These are phyloP conservation scores for Oenanthe javanica DNA, from an alignment of 140 eudicot genomes.

Conservation along the genomic window DNA sequence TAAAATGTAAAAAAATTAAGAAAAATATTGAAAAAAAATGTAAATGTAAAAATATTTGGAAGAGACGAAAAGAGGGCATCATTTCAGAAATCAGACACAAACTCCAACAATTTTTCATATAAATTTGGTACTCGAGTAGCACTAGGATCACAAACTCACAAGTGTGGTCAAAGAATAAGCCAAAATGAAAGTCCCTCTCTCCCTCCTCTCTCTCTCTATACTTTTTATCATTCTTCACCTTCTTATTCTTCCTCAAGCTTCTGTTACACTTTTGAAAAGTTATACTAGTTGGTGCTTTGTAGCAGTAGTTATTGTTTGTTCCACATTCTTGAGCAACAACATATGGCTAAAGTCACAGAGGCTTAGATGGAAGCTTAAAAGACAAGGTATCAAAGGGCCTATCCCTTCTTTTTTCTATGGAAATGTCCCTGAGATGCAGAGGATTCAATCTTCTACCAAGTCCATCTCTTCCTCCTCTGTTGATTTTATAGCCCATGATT, in stretches of 20 bases:
- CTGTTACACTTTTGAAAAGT: background rate
- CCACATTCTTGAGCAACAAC: slow-evolving; percentile 25
- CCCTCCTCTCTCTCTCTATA: background rate
- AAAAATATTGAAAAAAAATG: no score
- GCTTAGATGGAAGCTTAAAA: slow-evolving; percentile 48
- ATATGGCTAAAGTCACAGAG: slow-evolving; percentile 48
- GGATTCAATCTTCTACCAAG: slow-evolving; percentile 35
- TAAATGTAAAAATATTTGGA: no score
- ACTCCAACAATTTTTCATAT: background rate
- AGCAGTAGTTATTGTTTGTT: slow-evolving; percentile 7
- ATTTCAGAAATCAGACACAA: no score
- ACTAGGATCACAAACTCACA: background rate
- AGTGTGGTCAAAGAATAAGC: background rate
- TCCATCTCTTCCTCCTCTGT: slow-evolving; percentile 14
- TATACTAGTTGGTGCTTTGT: slow-evolving; percentile 17
- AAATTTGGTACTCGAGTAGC: background rate
- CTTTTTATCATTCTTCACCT: background rate
- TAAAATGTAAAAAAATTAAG: no score
- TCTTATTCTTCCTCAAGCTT: background rate
- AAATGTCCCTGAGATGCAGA: slow-evolving; percentile 75
- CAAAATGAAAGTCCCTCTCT: slow-evolving; percentile 10
- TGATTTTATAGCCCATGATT: slow-evolving; percentile 73
- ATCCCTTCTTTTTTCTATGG: slow-evolving; percentile 59
- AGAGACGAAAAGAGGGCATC: no score
- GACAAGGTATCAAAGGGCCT: slow-evolving; percentile 77